Base-by-base conservation (phyloP, 2,329 filamentous ascomycete genomes). In the Fusarium sp. region DNA sequence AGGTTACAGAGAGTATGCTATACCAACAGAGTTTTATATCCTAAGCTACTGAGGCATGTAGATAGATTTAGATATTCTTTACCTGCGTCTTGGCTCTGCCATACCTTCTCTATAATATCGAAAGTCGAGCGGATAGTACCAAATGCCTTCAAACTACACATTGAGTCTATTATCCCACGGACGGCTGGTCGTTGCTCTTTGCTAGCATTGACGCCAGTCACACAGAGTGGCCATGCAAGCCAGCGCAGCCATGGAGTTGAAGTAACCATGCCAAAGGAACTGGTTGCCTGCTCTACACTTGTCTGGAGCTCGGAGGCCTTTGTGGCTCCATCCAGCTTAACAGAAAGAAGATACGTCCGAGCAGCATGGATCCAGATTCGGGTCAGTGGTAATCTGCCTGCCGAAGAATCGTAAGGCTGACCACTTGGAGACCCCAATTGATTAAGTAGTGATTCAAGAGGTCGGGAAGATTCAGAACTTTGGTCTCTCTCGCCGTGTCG, bases 381-480 rank as follows among this genome's bases (percentile, higher is more conserved):
- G 5, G 34, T 38, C 6, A 11, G 34, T 11, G 16, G 9, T 38
- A n/a, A 11, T 4, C 34, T 38, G 10, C 10, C 34, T 38, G 0
- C 34, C 18, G 18, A 11, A 2, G 18, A n/a, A n/a, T n/a, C 18
- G 34, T 1, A 7, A n/a, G 5, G 16, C 6, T 38, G 34, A 11
- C 34, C 34, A 38, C 11, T 11, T n/a, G 18, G 18, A 38, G 34
- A n/a, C 10, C 18, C 18, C 18, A 38, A 11, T n/a, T n/a, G 18
- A n/a, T 38, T 38, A 2, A 38, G 34, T 0, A n/a, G 34, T 7
- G 34, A 38, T n/a, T 0, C 34, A n/a, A 38, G 34, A 5, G 34
- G 34, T 38, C 18, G 18, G 0, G 11, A 3, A n/a, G 16, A 11
- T n/a, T 38, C 34, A 1, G 1, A 11, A 9, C 9, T 16, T 3